Base-by-base conservation (phyloP, 2,329 filamentous ascomycete genomes). In the Phialophora verrucosa region DNA sequence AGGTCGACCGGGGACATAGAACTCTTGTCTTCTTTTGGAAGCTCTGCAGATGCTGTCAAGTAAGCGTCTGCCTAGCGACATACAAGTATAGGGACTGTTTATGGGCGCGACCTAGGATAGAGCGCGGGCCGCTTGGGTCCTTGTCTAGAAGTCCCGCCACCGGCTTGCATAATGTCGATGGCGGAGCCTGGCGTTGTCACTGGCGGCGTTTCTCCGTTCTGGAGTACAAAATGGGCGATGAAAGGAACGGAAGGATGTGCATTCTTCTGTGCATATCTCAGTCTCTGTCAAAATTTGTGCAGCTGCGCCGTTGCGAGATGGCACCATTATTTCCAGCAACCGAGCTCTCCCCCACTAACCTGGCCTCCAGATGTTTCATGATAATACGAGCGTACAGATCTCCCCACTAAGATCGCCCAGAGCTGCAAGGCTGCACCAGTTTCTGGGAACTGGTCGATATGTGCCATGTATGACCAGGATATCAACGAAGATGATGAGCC, bases 1-100 rank as follows among this genome's bases (percentile, higher is more conserved):
- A 62, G 20, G 35, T 62, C 59, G 23, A 49, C 17, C 23, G 32
- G 51, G n/a, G 50, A 62, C 17, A 35, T 56, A 8, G 59, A 62
- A 31, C 59, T 32, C 20, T 29, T 62, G 17, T n/a, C 31, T 12
- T 54, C 59, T n/a, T 53, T 51, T 38, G 47, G 59, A 25, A 53
- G 47, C 32, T 42, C 59, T 1, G 11, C 59, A 35, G 29, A 61
- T 20, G 12, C 59, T 53, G 1, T 23, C 27, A 53, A 35, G 42
- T 61, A 27, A 42, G 7, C 49, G 14, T 12, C 20, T 27, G 4
- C 20, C 49, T 5, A 44, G 38, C 38, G 5, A n/a, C 38, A 42
- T n/a, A 27, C 27, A 27, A 27, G 27, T 27, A 8, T 44, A 44
- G 38, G 14, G n/a, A 44, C 8, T 17, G n/a, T 44, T 7, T 20